A percentile compares a stretch with the other conserved stretches of the same genome.
These are phyloP conservation scores for Fusarium nodosum DNA, from an alignment of 2,329 filamentous ascomycete species.

Conservation along the genomic window DNA sequence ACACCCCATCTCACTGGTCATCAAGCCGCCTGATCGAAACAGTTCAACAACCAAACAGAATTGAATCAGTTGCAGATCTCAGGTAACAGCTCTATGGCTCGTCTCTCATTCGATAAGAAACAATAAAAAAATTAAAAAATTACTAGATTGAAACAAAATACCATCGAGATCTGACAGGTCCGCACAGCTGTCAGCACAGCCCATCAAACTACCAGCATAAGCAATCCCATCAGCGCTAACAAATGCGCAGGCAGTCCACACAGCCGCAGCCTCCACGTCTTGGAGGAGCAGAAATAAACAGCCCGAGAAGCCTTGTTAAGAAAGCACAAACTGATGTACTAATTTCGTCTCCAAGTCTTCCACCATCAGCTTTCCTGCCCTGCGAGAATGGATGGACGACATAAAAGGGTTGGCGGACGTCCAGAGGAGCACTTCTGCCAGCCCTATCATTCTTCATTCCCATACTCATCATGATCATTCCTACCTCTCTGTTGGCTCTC, in stretches of 20 bases:
- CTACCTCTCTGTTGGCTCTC: slow-evolving; percentile 38
- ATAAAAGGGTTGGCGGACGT: slow-evolving; percentile 38
- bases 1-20: slow-evolving; percentile 10
- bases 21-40: slow-evolving; percentile 15
- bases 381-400: neutral
- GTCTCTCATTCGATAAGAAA: neutral
- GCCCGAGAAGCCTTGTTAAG: neutral
- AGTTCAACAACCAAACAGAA: slow-evolving; percentile 1
- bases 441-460: slow-evolving; percentile 9
- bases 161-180: neutral
- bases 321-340: neutral
- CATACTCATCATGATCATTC: slow-evolving; percentile 34
- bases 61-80: neutral
- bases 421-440: neutral
- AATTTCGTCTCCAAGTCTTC: neutral
- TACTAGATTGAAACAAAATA: neutral
- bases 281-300: neutral
- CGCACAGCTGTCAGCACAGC: slow-evolving; percentile 12
- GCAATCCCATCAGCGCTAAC: slow-evolving; percentile 16
- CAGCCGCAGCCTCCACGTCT: slow-evolving; percentile 17
- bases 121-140: neutral
- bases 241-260: slow-evolving; percentile 4
- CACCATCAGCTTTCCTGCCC: neutral
- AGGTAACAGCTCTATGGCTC: neutral
- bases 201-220: slow-evolving; percentile 10